A percentile compares a stretch with the other conserved stretches of the same genome.
Evolutionary conservation across 306 rosid genomes (phyloP).

Genomic region (Vigna hirtella): DNA sequence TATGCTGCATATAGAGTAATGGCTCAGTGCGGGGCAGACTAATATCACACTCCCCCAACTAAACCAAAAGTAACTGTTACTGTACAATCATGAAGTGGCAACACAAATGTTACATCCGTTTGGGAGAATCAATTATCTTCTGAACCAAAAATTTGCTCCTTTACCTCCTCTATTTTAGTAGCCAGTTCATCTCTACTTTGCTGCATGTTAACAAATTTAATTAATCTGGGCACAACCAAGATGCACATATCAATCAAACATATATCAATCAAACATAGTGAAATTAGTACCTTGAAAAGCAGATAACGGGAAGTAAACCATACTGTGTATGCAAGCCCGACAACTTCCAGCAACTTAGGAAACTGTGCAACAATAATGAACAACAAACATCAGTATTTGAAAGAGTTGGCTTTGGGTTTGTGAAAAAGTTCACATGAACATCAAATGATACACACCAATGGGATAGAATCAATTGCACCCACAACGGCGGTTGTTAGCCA

Average conservation of each 20-base stretch:
- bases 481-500: slow-evolving; percentile 80
- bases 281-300: slow-evolving; percentile 75
- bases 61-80: slow-evolving; percentile 48
- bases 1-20: not conserved
- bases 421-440: not conserved
- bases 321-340: slow-evolving; percentile 78
- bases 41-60: slow-evolving; percentile 26
- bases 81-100: slow-evolving; percentile 43
- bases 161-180: slow-evolving; percentile 70
- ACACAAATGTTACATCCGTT: not conserved
- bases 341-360: slow-evolving; percentile 88
- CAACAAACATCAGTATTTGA: not conserved
- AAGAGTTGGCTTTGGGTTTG: not conserved
- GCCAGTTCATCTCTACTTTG: slow-evolving; percentile 78
- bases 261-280: not conserved
- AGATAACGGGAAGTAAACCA: slow-evolving; percentile 90
- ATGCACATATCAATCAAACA: not conserved
- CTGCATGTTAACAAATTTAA: slow-evolving; percentile 53
- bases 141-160: slow-evolving; percentile 74
- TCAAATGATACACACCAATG: slow-evolving; percentile 62
- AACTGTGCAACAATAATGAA: slow-evolving; percentile 54
- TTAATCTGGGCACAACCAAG: not conserved
- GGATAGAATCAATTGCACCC: slow-evolving; percentile 86
- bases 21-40: not conserved
- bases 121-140: slow-evolving; percentile 50